A percentile compares a stretch with the other conserved stretches of the same genome.
Conservation (phyloP, 2,329 filamentous ascomycete genomes). For the Chalaropsis ovoidea region DNA sequence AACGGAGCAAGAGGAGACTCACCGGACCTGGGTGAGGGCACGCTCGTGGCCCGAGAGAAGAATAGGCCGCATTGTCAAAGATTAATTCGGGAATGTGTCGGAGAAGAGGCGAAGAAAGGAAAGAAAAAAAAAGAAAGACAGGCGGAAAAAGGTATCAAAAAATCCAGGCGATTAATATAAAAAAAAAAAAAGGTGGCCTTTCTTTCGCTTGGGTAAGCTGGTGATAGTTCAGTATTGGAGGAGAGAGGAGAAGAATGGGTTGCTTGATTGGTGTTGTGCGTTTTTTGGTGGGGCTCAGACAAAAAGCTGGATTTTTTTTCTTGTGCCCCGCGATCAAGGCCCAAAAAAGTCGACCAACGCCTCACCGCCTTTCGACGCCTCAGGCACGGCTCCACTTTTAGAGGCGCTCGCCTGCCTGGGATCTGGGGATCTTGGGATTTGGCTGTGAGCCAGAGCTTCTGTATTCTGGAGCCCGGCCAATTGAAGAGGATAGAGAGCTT, state of each 20-base stretch:
- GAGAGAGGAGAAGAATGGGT: slow-evolving; percentile 22
- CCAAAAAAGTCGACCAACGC: slow-evolving; percentile 4
- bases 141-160: slow-evolving; percentile 8
- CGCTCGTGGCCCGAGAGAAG: slow-evolving; percentile 93
- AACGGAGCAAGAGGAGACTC: slow-evolving; percentile 31
- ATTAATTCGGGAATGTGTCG: slow-evolving; percentile 25
- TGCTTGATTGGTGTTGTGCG: slow-evolving; percentile 25
- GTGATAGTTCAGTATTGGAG: slow-evolving; percentile 24
- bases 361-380: slow-evolving; percentile 17
- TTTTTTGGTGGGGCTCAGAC: slow-evolving; percentile 26
- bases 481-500: neutral
- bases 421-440: neutral
- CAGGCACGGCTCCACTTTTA: slow-evolving; percentile 13
- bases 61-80: slow-evolving; percentile 81
- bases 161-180: neutral
- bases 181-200: slow-evolving; percentile 16
- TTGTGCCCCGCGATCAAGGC: slow-evolving; percentile 24
- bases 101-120: slow-evolving; percentile 12
- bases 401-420: slow-evolving; percentile 6
- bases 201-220: slow-evolving; percentile 17
- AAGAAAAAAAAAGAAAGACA: neutral
- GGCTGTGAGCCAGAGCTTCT: neutral
- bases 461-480: neutral
- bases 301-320: slow-evolving; percentile 26
- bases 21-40: slow-evolving; percentile 90